Evolutionary conservation across 768 basidiomycete genomes (phyloP).

Genomic region (Pseudohyphozyma bogoriensis): DNA sequence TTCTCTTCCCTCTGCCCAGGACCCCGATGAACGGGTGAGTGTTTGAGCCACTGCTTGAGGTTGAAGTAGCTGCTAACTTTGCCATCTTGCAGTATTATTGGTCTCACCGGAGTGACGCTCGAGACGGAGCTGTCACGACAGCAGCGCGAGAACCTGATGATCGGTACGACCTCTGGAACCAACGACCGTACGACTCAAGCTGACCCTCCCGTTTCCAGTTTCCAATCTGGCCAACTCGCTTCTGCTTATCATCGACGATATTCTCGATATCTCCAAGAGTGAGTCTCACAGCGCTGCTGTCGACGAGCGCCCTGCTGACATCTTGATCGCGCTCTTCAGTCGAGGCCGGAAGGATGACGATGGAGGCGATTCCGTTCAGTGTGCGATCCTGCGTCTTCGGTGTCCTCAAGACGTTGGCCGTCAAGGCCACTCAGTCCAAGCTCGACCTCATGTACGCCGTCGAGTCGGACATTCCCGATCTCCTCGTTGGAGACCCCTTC

Average conservation of each 20-base stretch:
- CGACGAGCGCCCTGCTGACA: neutral
- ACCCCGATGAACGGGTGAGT: slow-evolving; percentile 91
- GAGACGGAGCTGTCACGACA: slow-evolving; percentile 90
- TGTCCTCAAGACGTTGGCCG: slow-evolving; percentile 93
- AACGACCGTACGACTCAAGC: neutral
- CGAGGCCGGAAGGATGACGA: slow-evolving; percentile 98
- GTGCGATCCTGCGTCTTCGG: slow-evolving; percentile 94
- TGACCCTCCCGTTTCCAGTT: slow-evolving; percentile 41
- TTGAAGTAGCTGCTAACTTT: neutral
- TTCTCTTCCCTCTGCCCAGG: no score
- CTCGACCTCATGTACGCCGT: slow-evolving; percentile 93
- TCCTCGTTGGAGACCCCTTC: slow-evolving; percentile 90
- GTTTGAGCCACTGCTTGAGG: neutral
- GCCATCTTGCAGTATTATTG: slow-evolving; percentile 83
- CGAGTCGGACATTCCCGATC: slow-evolving; percentile 89
- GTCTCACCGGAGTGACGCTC: slow-evolving; percentile 97
- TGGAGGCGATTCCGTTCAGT: slow-evolving; percentile 98
- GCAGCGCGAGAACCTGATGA: slow-evolving; percentile 86
- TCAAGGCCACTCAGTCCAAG: slow-evolving; percentile 92
- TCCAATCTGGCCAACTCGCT: slow-evolving; percentile 87
- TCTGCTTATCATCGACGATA: slow-evolving; percentile 95
- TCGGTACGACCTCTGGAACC: slow-evolving; percentile 35
- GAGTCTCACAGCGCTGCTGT: slow-evolving; percentile 36
- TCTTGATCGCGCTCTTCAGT: slow-evolving; percentile 45
- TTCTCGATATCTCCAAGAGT: slow-evolving; percentile 99